phyloP scores from a whole-genome alignment of 805 yeast species.

The Candida vartiovaarae region DNA sequence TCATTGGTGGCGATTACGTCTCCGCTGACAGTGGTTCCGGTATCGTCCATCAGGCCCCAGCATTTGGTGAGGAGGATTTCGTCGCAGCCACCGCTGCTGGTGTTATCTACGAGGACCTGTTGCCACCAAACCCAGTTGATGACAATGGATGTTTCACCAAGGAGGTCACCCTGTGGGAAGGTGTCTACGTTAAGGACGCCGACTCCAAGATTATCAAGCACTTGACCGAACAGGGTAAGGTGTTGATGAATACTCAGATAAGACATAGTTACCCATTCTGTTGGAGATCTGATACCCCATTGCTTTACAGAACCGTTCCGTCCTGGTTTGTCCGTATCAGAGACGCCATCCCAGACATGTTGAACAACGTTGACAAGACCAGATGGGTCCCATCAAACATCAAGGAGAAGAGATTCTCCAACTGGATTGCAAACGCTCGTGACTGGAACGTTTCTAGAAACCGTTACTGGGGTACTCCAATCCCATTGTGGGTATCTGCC shows the following conservation, averaged over 20 bases:
- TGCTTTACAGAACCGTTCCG: constrained; percentile 92
- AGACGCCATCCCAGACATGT: constrained; percentile 83
- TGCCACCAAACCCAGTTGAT: constrained; percentile 93
- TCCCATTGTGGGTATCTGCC: constrained; percentile 95
- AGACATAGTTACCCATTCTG: constrained; percentile 98
- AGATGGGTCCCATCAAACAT: constrained; percentile 91
- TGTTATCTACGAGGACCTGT: constrained; percentile 56
- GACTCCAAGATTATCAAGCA: constrained; percentile 84
- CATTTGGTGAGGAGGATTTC: constrained; percentile 99
- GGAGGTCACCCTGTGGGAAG: constrained; percentile 69
- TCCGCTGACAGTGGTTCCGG: constrained; percentile 97
- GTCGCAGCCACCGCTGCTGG: constrained; percentile 72
- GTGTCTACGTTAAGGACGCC: constrained; percentile 90
- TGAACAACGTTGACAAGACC: constrained; percentile 76
- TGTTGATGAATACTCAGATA: constrained; percentile 73
- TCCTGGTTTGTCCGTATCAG: constrained; percentile 96
- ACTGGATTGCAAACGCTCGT: constrained; percentile 98
- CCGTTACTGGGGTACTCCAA: constrained; percentile 99
- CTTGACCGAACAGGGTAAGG: constrained; percentile 68
- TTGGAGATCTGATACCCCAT: constrained; percentile 99
- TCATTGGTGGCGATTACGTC: constrained; percentile 77
- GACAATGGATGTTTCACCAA: constrained; percentile 80
- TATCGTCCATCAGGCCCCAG: constrained; percentile 97
- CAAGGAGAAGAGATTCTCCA: constrained; percentile 91
- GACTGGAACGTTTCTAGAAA: constrained; percentile 99